Base-by-base conservation (phyloP, 2,329 filamentous ascomycete genomes). In the Aspergillus sp. region DNA sequence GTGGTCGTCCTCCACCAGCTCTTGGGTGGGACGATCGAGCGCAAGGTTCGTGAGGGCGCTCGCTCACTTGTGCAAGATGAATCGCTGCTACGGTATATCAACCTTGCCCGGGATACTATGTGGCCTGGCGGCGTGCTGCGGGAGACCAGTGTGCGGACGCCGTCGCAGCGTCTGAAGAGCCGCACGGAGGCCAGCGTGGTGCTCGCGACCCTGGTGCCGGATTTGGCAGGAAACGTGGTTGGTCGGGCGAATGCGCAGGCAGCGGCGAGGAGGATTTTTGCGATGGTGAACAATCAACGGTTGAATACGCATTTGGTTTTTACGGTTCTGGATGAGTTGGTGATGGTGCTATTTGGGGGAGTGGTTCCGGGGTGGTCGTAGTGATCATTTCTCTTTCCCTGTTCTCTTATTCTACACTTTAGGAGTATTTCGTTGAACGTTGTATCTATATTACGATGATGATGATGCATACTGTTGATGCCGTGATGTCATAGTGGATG, bases 1-100 rank as follows among this genome's bases (percentile, higher is more conserved):
- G 91, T 98, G 4, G 89, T 98, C 7, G 91, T 98, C 2, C 76
- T 98, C 19, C 93, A 98, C 62, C 93, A 98, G 66, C 79, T 98
- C 4, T 81, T 98, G 1, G 93, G 93, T 9, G 91, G 93, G 26
- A 97, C 93, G 0, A 94, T 98, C 52, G 93, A 98, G 70, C 83
- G 90, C 49, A 96, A 95, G 67, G 86, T 97, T 29, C 83, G 93
- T 19, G 93, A 98, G 49, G 86, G 83, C 45, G 83, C 89, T 38
- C 84, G 82, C 54, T 73, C 78, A 39, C 72, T 94, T 1, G 71
- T 88, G 0, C 81, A 87, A 48, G 90, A 96, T 54, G 86, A 93
- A 19, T 82, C 82, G 3, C 70, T 97, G 7, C 73, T 91, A 38
- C 80, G 78, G 47, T 94, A 93, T 62, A 75, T 97, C 32, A 75